phyloP scores from a whole-genome alignment of 2,329 filamentous ascomycete species.

The Diaporthe sp. region DNA sequence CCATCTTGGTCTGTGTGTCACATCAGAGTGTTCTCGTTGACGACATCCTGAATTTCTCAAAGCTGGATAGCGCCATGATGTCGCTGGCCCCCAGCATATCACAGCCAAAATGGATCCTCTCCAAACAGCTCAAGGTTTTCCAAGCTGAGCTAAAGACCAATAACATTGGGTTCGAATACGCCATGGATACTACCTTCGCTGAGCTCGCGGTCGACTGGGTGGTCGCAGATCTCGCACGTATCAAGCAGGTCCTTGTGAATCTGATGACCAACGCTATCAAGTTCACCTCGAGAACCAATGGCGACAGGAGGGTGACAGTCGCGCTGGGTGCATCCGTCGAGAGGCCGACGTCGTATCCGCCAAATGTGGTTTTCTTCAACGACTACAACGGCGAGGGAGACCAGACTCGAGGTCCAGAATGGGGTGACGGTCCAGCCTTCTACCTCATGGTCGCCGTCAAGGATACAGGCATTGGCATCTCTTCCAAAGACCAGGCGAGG shows the following conservation, averaged over 20 bases:
- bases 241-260: slow-evolving; percentile 28
- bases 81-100: slow-evolving; percentile 16
- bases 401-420: background rate
- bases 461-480: slow-evolving; percentile 21
- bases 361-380: slow-evolving; percentile 19
- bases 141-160: slow-evolving; percentile 22
- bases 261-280: slow-evolving; percentile 29
- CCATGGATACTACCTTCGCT: background rate
- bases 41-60: slow-evolving; percentile 26
- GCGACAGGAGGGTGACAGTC: background rate
- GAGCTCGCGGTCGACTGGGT: slow-evolving; percentile 8
- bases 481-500: background rate
- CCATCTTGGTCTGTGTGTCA: slow-evolving; percentile 18
- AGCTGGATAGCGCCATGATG: slow-evolving; percentile 26
- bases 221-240: slow-evolving; percentile 24
- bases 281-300: slow-evolving; percentile 8
- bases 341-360: slow-evolving; percentile 5
- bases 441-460: slow-evolving; percentile 23
- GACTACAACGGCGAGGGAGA: background rate
- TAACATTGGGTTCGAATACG: slow-evolving; percentile 2
- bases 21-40: slow-evolving; percentile 26
- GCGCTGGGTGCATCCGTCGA: background rate
- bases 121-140: slow-evolving; percentile 24
- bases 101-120: slow-evolving; percentile 16
- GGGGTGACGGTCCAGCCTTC: slow-evolving; percentile 1